phyloP scores from a whole-genome alignment of 148 eudicot genomes.

The Hydrangea macrophylla region DNA sequence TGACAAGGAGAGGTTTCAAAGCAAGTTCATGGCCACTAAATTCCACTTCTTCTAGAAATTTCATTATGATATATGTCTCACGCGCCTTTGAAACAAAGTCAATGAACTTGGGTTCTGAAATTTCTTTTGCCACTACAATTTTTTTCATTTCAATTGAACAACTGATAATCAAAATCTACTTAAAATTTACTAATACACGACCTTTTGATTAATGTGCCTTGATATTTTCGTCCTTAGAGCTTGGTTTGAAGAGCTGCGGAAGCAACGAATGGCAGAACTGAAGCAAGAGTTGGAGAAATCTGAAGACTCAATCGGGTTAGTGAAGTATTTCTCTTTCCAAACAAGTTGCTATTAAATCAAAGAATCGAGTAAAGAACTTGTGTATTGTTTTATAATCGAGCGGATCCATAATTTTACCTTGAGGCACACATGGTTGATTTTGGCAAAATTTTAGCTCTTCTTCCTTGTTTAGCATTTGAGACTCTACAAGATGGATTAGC shows the following conservation, averaged over 20 bases:
- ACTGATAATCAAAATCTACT: not conserved
- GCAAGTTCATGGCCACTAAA: no score
- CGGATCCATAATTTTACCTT: not conserved
- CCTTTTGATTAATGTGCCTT: slow-evolving; percentile 10
- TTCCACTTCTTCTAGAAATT: no score
- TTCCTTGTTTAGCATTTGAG: no score
- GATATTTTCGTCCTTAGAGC: slow-evolving; percentile 39
- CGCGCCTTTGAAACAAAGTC: not conserved
- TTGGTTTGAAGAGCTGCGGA: slow-evolving; percentile 85
- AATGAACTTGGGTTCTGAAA: not conserved
- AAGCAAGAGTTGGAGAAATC: slow-evolving; percentile 67
- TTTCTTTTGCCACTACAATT: not conserved
- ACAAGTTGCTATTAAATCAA: not conserved
- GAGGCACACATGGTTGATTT: no score
- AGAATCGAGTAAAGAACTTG: not conserved
- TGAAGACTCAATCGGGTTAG: slow-evolving; percentile 80
- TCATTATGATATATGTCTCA: no score
- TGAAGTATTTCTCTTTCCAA: slow-evolving; percentile 1
- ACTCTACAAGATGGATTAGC: no score
- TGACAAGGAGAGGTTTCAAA: no score
- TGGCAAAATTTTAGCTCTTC: no score
- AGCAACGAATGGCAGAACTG: slow-evolving; percentile 65
- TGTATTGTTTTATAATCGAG: not conserved
- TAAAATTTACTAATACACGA: not conserved
- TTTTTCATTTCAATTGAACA: not conserved